These are phyloP conservation scores for Funneliformis mosseae DNA, from an alignment of 192 early-diverging fungal genomes.

Conservation along the genomic window DNA sequence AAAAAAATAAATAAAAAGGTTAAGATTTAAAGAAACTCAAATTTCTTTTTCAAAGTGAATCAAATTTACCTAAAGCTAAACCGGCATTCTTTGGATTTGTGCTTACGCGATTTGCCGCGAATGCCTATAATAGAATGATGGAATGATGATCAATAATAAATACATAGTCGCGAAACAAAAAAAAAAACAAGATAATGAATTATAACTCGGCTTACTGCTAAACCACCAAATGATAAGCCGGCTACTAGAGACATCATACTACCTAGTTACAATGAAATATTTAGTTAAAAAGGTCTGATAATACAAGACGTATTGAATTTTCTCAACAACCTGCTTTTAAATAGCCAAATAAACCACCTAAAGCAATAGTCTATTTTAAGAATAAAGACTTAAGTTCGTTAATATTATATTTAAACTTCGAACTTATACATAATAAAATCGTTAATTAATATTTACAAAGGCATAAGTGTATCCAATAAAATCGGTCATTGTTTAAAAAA, in stretches of 20 bases:
- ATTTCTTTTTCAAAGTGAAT: background rate
- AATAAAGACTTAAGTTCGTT: background rate
- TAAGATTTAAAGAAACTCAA: slow-evolving; percentile 11
- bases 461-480: slow-evolving; percentile 36
- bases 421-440: background rate
- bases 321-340: slow-evolving; percentile 17
- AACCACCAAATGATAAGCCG: slow-evolving; percentile 38
- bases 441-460: background rate
- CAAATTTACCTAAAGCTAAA: slow-evolving; percentile 40
- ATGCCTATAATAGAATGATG: slow-evolving; percentile 1
- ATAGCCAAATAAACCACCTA: slow-evolving; percentile 38
- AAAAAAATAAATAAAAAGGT: no score
- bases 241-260: slow-evolving; percentile 37
- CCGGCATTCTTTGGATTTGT: slow-evolving; percentile 34
- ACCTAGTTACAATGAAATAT: slow-evolving; percentile 24
- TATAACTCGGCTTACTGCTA: slow-evolving; percentile 8
- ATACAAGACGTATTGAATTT: slow-evolving; percentile 18
- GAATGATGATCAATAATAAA: background rate
- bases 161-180: background rate
- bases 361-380: slow-evolving; percentile 4
- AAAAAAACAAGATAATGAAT: background rate
- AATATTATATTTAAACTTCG: background rate
- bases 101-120: slow-evolving; percentile 39
- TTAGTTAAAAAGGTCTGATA: background rate
- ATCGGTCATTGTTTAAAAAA: slow-evolving; percentile 14